Conservation (phyloP, 2,329 filamentous ascomycete species). For the Ceratocystis colombiana region DNA sequence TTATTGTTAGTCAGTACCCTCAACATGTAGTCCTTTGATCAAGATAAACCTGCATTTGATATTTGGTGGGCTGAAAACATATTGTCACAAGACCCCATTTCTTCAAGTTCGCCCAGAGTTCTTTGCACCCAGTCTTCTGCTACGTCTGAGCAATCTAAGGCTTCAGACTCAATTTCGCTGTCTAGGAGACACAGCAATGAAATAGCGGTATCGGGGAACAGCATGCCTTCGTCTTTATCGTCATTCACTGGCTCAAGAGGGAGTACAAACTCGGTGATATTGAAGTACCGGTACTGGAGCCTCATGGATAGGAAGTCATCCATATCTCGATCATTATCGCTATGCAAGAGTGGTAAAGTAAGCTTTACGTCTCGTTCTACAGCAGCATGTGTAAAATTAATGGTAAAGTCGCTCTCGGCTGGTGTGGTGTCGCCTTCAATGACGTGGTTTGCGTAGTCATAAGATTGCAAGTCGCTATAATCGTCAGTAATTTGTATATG, state of each 20-base stretch:
- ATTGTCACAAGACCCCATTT: not conserved
- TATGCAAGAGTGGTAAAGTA: conserved; percentile 9
- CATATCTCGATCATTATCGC: conserved; percentile 9
- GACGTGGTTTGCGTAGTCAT: conserved; percentile 15
- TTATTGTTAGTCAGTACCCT: not conserved
- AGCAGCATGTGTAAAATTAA: not conserved
- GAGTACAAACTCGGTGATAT: conserved; percentile 5
- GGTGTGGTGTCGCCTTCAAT: conserved; percentile 14
- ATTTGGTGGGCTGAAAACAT: not conserved
- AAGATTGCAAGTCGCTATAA: not conserved
- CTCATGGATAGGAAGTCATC: conserved; percentile 5
- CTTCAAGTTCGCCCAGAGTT: not conserved
- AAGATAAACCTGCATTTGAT: not conserved
- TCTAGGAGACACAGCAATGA: conserved; percentile 16
- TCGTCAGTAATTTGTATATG: conserved; percentile 10
- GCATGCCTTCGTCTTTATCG: conserved; percentile 21
- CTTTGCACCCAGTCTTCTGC: not conserved
- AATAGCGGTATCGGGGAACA: conserved; percentile 17
- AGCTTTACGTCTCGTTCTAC: conserved; percentile 17
- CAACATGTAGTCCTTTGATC: not conserved
- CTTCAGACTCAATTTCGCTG: conserved; percentile 17
- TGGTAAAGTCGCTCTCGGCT: not conserved
- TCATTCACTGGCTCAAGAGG: conserved; percentile 22
- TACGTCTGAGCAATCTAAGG: not conserved
- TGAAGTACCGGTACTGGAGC: conserved; percentile 12